These are phyloP conservation scores for Mycena pura DNA, from an alignment of 768 basidiomycete species.

Conservation along the genomic window DNA sequence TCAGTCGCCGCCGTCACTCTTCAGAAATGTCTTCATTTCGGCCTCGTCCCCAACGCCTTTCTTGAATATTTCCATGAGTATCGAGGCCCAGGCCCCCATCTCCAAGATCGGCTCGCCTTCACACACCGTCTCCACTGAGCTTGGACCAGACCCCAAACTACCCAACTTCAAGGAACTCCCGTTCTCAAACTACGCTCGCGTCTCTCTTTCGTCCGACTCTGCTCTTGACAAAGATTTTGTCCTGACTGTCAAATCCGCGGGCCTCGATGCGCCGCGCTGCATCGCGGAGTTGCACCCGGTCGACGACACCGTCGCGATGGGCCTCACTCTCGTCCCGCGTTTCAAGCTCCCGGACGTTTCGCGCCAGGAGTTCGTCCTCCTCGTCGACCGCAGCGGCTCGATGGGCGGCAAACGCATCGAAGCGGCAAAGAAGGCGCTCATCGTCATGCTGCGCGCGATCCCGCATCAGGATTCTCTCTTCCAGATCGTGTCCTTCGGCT, in stretches of 20 bases:
- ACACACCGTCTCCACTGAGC: constrained; percentile 22
- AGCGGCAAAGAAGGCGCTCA: constrained; percentile 45
- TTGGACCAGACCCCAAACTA: constrained; percentile 21
- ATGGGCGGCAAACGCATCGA: constrained; percentile 42
- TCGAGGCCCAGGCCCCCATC: constrained; percentile 20
- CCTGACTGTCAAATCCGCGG: constrained; percentile 44
- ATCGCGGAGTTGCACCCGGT: constrained; percentile 41
- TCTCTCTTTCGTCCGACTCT: constrained; percentile 15
- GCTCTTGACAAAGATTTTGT: constrained; percentile 48
- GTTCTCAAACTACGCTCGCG: constrained; percentile 22
- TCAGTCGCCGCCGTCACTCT: neutral
- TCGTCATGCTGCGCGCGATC: constrained; percentile 46
- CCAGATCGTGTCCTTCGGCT: constrained; percentile 53
- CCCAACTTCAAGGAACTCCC: constrained; percentile 25
- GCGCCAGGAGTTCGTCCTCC: constrained; percentile 52
- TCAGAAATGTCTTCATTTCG: neutral
- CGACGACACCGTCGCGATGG: constrained; percentile 40
- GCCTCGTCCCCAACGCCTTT: constrained; percentile 1
- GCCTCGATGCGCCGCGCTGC: constrained; percentile 49
- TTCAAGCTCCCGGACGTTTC: constrained; percentile 43
- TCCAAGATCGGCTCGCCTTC: constrained; percentile 21
- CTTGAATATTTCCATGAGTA: constrained; percentile 5
- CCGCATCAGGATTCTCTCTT: constrained; percentile 42
- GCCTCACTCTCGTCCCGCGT: constrained; percentile 51
- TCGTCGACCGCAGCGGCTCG: constrained; percentile 52